Evolutionary conservation across 306 rosid species (phyloP), one percentile per base, ranked within the genome.

Genomic region (Vigna trinervia): DNA sequence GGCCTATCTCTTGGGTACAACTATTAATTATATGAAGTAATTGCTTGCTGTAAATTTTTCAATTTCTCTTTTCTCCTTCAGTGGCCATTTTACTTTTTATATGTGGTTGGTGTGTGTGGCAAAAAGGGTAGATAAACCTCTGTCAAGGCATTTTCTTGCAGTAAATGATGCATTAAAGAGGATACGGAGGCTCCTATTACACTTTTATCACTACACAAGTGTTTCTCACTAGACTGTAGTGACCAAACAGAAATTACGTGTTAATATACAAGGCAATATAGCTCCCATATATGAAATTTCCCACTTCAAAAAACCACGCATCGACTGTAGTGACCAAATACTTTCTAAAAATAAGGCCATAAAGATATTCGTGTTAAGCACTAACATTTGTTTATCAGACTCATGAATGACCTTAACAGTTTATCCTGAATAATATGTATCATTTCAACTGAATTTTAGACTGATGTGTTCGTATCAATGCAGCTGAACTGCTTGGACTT

Each of bases 401-500:
- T 26, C 28, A 26, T 26, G 3, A 26, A 26, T 26, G 3, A 26
- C 57, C 56, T 20, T 59, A 70, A 20, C 76, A 26, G 28, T 69
- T 47, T 66, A 77, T 38, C 54, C 38, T 62, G 56, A 34, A 65
- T 48, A 12, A 36, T 41, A 12, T 69, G 6, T 53, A 50, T 14
- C 22, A 38, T 62, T 28, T 64, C 13, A 68, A 51, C 2, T 73
- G 3, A 80, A 57, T 17, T 34, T 48, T 36, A 59, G 56, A 48
- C 30, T 65, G n/a, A 58, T 32, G 7, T 43, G 23, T 47, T 8
- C 20, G 12, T 74, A 4, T 64, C 32, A 56, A 34, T 86, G 88
- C 93, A 92, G 98, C 97, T 76, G 88, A 89, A 52, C 70, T 89
- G 69, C 92, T 95, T 22, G 97, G 97, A 77, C 97, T 95, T 81